Base-by-base conservation (phyloP, 73 alveolate species). In the Blepharisma stoltei region DNA sequence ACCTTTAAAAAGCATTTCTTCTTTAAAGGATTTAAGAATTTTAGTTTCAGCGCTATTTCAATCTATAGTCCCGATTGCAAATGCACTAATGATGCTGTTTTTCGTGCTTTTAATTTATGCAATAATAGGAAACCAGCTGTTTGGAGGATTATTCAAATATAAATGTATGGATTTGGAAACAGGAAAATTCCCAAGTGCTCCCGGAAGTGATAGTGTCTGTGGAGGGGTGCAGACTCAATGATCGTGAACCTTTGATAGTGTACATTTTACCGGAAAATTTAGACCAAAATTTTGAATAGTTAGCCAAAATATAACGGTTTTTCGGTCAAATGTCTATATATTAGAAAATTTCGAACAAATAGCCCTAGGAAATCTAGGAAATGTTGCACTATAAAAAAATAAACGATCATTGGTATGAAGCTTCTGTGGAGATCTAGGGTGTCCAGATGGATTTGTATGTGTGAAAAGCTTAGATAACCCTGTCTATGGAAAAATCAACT, bases 1-100 rank as follows among this genome's bases (percentile, higher is more conserved):
- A 1, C 93, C 93, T 11, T 54, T 86, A 54, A 82, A 78, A 77
- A 82, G 88, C 54, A 82, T 85, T 37, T 80, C 77, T 55, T 70
- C 89, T 9, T 76, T 86, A 4, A 53, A 80, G 27, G 71, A 85
- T 18, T 76, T 86, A 82, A 71, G 87, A 37, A 55, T 67, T 45
- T 81, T 86, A 9, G 76, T 86, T 9, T 41, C 70, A 1, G 71
- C 90, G 4, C 70, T 86, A 25, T 69, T 86, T 37, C 43, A 75
- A 8, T 76, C 90, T 32, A 32, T 86, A 6, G 82, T 84, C 3
- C 83, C 76, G 44, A 78, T 86, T 11, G 83, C 70, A 21, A 71
- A 73, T 68, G 90, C 79, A 0, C 49, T 77, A 6, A 49, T 82
- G 41, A 53, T 86, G 44, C 65, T 83, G 1, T 32, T 81, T 11